Conservation (phyloP, 2,329 filamentous ascomycete species). For the Calonectria crousiana region DNA sequence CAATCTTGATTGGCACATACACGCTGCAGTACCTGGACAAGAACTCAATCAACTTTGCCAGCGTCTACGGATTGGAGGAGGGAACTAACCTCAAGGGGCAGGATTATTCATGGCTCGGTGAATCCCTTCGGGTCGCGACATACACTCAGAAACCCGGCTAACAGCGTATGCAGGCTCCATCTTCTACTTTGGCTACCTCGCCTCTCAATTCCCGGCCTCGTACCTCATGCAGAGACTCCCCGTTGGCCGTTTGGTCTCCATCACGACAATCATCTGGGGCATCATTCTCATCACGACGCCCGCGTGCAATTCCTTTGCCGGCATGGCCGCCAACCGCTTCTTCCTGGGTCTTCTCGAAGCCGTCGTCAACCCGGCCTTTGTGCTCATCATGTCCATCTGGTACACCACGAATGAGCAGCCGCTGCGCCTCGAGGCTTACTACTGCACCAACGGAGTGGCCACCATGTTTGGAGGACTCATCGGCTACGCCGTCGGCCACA, state of each 20-base stretch:
- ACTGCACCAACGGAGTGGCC: constrained; percentile 64
- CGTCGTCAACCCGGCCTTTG: constrained; percentile 11
- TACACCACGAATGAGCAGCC: constrained; percentile 13
- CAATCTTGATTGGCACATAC: constrained; percentile 17
- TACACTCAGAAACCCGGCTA: neutral
- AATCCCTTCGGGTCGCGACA: neutral
- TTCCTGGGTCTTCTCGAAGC: constrained; percentile 16
- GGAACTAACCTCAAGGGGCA: constrained; percentile 14
- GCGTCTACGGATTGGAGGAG: constrained; percentile 13
- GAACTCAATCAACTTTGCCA: constrained; percentile 22
- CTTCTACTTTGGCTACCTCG: constrained; percentile 20
- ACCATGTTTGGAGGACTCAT: constrained; percentile 72
- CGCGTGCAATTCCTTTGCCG: neutral
- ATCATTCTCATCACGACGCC: constrained; percentile 18
- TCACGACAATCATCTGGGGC: constrained; percentile 15
- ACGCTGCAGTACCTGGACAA: constrained; percentile 21
- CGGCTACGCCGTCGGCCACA: constrained; percentile 71
- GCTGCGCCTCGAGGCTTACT: constrained; percentile 6
- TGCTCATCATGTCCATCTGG: constrained; percentile 24
- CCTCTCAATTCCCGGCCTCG: constrained; percentile 12
- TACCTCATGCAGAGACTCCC: constrained; percentile 17
- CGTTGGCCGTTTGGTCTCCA: constrained; percentile 12
- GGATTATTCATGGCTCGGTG: constrained; percentile 20
- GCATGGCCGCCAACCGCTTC: constrained; percentile 11
- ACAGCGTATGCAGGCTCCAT: neutral